Conservation (phyloP, 2,329 filamentous ascomycete genomes). For the Penicillium sp. region DNA sequence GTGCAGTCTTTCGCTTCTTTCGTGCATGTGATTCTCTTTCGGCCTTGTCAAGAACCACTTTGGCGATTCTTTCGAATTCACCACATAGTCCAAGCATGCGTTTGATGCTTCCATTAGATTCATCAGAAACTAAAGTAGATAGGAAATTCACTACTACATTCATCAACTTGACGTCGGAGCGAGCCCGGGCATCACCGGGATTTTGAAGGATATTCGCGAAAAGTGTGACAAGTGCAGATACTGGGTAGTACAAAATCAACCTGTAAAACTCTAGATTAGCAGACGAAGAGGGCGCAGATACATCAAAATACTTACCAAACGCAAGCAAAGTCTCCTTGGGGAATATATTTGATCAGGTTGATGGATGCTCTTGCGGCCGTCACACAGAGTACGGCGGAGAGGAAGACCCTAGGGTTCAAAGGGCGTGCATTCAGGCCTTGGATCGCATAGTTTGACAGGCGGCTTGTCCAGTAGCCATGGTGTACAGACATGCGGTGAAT, state of each 20-base stretch:
- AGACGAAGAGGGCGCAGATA: neutral
- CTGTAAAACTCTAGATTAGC: constrained; percentile 37
- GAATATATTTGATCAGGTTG: constrained; percentile 91
- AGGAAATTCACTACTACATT: constrained; percentile 90
- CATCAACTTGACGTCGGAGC: constrained; percentile 90
- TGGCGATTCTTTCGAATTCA: constrained; percentile 96
- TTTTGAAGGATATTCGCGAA: constrained; percentile 98
- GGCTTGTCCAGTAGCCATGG: constrained; percentile 96
- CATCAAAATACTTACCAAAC: constrained; percentile 73
- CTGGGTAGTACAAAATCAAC: constrained; percentile 95
- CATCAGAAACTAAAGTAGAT: constrained; percentile 84
- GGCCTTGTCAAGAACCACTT: constrained; percentile 85
- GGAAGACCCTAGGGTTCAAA: constrained; percentile 91
- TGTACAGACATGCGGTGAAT: constrained; percentile 99
- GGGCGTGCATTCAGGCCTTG: constrained; percentile 89
- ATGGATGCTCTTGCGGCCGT: constrained; percentile 92
- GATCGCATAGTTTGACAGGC: constrained; percentile 91
- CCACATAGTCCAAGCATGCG: constrained; percentile 92
- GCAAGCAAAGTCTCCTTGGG: constrained; percentile 90
- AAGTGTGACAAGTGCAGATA: constrained; percentile 89
- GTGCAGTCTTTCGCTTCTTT: constrained; percentile 80
- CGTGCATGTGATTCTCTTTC: constrained; percentile 81
- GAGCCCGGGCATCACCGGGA: constrained; percentile 82
- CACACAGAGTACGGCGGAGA: constrained; percentile 89
- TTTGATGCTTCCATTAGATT: constrained; percentile 86